Base-by-base conservation (phyloP, 495 filamentous ascomycete genomes). In the Penicillium alfredii region DNA sequence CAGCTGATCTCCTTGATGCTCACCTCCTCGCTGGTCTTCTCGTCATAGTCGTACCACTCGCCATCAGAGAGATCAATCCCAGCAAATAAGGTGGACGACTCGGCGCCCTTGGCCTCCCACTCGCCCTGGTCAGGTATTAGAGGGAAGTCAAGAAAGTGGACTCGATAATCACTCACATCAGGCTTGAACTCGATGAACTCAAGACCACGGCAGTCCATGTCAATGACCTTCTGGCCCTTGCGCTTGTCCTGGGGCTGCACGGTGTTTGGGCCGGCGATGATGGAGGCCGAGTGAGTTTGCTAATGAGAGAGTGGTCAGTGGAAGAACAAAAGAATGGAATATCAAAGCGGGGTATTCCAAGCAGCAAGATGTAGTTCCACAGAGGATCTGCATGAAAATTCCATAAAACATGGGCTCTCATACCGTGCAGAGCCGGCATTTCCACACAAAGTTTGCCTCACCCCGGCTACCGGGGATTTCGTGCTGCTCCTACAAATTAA, bases 391-490 rank as follows among this genome's bases (percentile, higher is more conserved):
- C 12, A 8, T 6, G 4, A n/a, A n/a, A n/a, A n/a, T n/a, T 6
- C 8, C 8, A 6, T 22, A 8, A 2, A 15, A 15, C 10, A 14
- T 8, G 15, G 7, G 8, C 9, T 10, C n/a, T 0, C 69, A 7
- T 48, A 86, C 86, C 69, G 78, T 81, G 76, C 87, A 98, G 46
- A 86, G 82, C 59, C 87, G 94, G 72, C 92, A 98, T 55, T 78
- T 85, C 90, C 90, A 97, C 30, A 98, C 92, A 58, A 98, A 95
- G 63, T 95, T 95, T 6, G 92, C 93, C 62, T 97, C 89, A 29
- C 92, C 92, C 30, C 85, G 77, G 61, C 87, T 93, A 10, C 87
- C 88, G 37, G 85, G 87, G 51, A 93, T 79, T 35, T 94, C 90
- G 50, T 88, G 81, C 33, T 60, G 70, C 53, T 94, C 88, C 88